Conservation (phyloP, 2,329 filamentous ascomycete genomes). For the Verticillium tricorpus region DNA sequence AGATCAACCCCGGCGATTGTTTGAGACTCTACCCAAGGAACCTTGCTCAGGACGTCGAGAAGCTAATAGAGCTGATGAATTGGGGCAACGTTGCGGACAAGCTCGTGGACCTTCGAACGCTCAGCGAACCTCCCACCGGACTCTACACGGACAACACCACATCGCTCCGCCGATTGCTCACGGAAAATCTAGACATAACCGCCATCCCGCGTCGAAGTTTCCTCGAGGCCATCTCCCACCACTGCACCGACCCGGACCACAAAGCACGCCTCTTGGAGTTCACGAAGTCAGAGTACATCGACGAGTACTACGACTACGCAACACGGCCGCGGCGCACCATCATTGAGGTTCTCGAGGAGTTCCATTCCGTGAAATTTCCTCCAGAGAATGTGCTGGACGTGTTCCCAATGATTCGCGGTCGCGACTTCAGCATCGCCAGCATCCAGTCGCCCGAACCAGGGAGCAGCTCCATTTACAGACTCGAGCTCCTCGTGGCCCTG, state of each 20-base stretch:
- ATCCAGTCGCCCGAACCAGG: slow-evolving; percentile 42
- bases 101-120: slow-evolving; percentile 3
- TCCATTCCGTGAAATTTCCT: slow-evolving; percentile 77
- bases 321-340: slow-evolving; percentile 86
- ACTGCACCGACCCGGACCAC: slow-evolving; percentile 68
- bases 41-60: slow-evolving; percentile 73
- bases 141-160: slow-evolving; percentile 33
- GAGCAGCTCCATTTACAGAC: slow-evolving; percentile 25
- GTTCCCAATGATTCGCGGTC: slow-evolving; percentile 78
- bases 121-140: slow-evolving; percentile 15
- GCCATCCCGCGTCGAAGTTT: slow-evolving; percentile 86
- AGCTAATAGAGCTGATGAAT: slow-evolving; percentile 71
- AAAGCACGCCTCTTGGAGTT: slow-evolving; percentile 82
- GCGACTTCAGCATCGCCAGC: slow-evolving; percentile 90
- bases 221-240: slow-evolving; percentile 72
- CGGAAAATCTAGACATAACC: slow-evolving; percentile 82
- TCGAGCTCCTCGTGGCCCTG: slow-evolving; percentile 78
- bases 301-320: slow-evolving; percentile 95
- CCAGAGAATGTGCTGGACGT: slow-evolving; percentile 66
- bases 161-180: slow-evolving; percentile 73
- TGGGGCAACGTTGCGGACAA: slow-evolving; percentile 72
- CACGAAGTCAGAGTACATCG: slow-evolving; percentile 69
- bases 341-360: slow-evolving; percentile 87
- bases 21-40: slow-evolving; percentile 85
- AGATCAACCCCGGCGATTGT: slow-evolving; percentile 66